Base-by-base conservation (phyloP, 2,329 filamentous ascomycete genomes). In the Talaromyces piceae region DNA sequence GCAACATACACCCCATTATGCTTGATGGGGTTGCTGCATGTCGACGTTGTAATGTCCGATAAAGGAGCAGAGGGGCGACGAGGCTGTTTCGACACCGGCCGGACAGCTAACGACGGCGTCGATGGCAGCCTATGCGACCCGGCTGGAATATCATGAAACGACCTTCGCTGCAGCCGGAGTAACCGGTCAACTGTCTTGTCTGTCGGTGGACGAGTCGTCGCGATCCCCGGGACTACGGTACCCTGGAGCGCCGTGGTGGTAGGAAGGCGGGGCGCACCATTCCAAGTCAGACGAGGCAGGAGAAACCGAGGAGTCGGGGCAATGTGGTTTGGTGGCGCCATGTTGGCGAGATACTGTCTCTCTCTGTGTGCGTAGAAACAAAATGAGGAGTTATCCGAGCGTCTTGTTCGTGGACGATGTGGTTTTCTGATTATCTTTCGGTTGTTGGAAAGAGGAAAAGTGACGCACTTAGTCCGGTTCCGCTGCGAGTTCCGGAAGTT, bases 1-100 rank as follows among this genome's bases (percentile, higher is more conserved):
- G 72, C 68, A n/a, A 73, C 72, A 53, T 74, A 75, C 7, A 74
- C 71, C 6, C 73, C 73, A 67, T 75, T 73, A 57, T 74, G 63
- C 41, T 70, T 64, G 51, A 75, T 63, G 20, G 73, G 70, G 31
- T 57, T 61, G 28, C 58, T 55, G 25, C 56, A 45, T 18, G 58
- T 25, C n/a, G 62, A 57, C 8, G 33, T 11, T 57, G 58, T 43
- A 56, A 50, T 11, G 23, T 55, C 57, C 44, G 58, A 59, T 43
- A 58, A 52, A 27, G 58, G 43, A 7, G 45, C 18, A 9, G 51
- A 37, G 11, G 47, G 47, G 37, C 33, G 37, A 43, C 28, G 47
- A 47, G 37, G 12, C 39, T 22, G 39, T 25, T 43, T 43, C 12
- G 23, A 23, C 13, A 43, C 39, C 39, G 18, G 13, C 23, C 53